These are phyloP conservation scores for Ceratocystis huliohia DNA, from an alignment of 2,329 filamentous ascomycete species.

Conservation along the genomic window DNA sequence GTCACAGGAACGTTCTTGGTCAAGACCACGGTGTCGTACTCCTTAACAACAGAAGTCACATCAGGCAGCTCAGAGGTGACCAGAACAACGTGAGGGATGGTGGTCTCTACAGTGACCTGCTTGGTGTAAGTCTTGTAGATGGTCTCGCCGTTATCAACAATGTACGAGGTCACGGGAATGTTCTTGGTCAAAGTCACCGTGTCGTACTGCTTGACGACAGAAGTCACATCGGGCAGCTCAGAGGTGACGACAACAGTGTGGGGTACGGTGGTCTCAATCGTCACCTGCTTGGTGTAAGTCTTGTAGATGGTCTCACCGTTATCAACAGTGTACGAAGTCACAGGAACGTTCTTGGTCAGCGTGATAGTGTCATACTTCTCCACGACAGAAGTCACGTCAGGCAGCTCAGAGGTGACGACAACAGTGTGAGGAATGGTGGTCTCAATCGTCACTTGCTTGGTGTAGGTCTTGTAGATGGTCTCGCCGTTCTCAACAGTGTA, in stretches of 20 bases:
- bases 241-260: slow-evolving; percentile 7
- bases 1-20: slow-evolving; percentile 11
- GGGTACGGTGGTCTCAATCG: not conserved
- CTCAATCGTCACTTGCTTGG: not conserved
- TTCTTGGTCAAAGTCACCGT: slow-evolving; percentile 9
- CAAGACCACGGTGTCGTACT: slow-evolving; percentile 6
- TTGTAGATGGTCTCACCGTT: slow-evolving; percentile 16
- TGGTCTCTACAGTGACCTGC: not conserved
- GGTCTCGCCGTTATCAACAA: slow-evolving; percentile 14
- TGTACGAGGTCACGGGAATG: not conserved
- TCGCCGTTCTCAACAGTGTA: not conserved
- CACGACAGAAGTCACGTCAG: slow-evolving; percentile 6
- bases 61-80: slow-evolving; percentile 10
- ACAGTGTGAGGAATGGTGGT: not conserved
- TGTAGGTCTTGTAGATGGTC: slow-evolving; percentile 15
- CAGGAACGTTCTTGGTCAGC: slow-evolving; percentile 3
- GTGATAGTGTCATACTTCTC: slow-evolving; percentile 2
- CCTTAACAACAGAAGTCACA: not conserved
- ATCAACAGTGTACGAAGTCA: not conserved
- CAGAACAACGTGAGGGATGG: slow-evolving; percentile 3
- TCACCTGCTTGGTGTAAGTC: slow-evolving; percentile 8
- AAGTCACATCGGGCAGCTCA: slow-evolving; percentile 6
- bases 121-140: slow-evolving; percentile 13
- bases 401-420: slow-evolving; percentile 11
- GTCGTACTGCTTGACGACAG: not conserved